Percentiles rank a stretch among this genome's conserved stretches.
Evolutionary conservation across 495 filamentous ascomycete genomes (phyloP).

Genomic region (Neurospora tetrasperma): DNA sequence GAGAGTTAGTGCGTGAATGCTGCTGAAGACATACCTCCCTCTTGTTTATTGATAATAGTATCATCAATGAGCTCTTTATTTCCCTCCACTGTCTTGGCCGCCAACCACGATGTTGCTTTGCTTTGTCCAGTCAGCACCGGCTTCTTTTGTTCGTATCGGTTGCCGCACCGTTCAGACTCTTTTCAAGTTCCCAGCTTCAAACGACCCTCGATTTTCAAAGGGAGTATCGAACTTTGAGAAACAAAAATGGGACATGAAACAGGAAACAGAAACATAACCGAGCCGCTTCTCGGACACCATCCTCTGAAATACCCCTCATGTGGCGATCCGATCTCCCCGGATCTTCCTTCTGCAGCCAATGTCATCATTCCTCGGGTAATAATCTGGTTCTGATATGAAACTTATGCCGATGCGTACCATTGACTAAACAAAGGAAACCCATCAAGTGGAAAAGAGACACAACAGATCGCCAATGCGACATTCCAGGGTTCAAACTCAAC

Average conservation of each 20-base stretch:
- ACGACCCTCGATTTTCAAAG: neutral
- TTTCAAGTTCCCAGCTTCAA: neutral
- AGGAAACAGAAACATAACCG: neutral
- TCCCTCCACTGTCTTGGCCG: neutral
- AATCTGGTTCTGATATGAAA: neutral
- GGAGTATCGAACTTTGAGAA: neutral
- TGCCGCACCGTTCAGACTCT: neutral
- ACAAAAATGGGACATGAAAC: neutral
- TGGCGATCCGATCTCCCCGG: neutral
- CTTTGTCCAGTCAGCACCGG: neutral
- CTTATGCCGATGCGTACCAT: neutral
- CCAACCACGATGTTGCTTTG: neutral
- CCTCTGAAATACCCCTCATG: neutral
- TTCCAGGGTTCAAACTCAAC: neutral
- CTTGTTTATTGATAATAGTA: neutral
- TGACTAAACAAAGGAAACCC: neutral
- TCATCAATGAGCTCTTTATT: neutral
- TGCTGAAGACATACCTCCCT: neutral
- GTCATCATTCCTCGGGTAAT: neutral
- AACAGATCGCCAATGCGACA: neutral
- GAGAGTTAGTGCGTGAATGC: neutral
- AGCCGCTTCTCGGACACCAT: neutral
- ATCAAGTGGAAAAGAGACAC: neutral
- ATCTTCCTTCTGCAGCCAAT: neutral
- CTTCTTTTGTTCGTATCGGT: neutral